phyloP scores from a whole-genome alignment of 441 rosid genomes.

The Geranium incanum region DNA sequence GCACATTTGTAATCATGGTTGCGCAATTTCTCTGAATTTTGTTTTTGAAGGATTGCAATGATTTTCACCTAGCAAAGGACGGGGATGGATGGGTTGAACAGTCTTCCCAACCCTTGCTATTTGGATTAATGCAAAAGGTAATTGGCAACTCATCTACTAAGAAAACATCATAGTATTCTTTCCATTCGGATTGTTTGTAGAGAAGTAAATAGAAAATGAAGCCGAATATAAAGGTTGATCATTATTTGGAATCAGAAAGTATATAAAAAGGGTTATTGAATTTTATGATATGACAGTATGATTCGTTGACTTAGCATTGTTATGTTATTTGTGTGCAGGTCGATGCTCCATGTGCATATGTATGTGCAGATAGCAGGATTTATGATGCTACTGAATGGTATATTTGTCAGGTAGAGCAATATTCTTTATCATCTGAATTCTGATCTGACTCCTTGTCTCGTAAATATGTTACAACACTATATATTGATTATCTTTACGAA shows the following conservation, averaged over 20 bases:
- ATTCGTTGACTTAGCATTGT: constrained; percentile 7
- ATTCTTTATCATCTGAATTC: not conserved
- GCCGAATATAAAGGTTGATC: not conserved
- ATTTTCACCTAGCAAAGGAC: constrained; percentile 88
- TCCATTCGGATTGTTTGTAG: constrained; percentile 11
- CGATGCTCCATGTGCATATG: constrained; percentile 71
- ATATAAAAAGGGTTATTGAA: not conserved
- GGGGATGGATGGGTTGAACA: constrained; percentile 99
- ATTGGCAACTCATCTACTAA: not conserved
- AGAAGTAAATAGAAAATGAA: not conserved
- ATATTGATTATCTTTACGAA: too few species aligned
- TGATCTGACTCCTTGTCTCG: too few species aligned
- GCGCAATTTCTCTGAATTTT: constrained; percentile 17
- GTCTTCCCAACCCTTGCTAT: constrained; percentile 62
- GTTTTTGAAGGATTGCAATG: constrained; percentile 74
- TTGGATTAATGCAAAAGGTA: constrained; percentile 86
- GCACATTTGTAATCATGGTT: constrained; percentile 11
- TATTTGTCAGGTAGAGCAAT: constrained; percentile 71
- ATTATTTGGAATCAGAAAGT: not conserved
- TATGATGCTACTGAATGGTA: constrained; percentile 93
- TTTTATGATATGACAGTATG: not conserved
- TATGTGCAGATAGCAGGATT: constrained; percentile 83
- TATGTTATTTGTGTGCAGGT: constrained; percentile 40
- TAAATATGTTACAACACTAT: too few species aligned
- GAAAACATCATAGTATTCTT: not conserved